A percentile compares a stretch with the other conserved stretches of the same genome.
These are phyloP conservation scores for Ulota crispa DNA, from an alignment of 225 moss, liverwort and hornwort species.

Conservation along the genomic window DNA sequence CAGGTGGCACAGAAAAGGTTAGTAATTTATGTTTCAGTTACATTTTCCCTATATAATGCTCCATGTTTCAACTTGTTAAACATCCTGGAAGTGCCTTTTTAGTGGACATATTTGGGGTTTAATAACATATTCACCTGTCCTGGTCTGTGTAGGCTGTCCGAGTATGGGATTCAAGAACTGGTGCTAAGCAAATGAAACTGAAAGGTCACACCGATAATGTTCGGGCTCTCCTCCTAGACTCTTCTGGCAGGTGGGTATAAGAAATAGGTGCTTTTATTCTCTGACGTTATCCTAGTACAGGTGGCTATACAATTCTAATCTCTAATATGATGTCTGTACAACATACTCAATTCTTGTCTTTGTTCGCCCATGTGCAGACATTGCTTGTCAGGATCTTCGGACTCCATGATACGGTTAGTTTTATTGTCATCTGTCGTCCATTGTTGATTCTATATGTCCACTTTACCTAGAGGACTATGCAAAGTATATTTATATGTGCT, in stretches of 20 bases:
- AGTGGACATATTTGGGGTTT: neutral
- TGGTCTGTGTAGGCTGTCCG: slow-evolving; percentile 61
- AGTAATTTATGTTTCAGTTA: neutral
- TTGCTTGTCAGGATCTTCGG: slow-evolving; percentile 92
- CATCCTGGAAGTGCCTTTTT: neutral
- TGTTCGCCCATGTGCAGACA: slow-evolving; percentile 46
- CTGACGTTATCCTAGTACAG: neutral
- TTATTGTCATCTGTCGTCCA: neutral
- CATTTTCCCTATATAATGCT: neutral
- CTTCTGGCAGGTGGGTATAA: slow-evolving; percentile 58
- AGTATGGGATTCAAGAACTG: slow-evolving; percentile 91
- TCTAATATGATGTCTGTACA: neutral
- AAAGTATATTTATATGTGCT: neutral
- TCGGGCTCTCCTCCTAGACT: slow-evolving; percentile 76
- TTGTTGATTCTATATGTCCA: neutral
- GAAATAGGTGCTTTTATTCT: neutral
- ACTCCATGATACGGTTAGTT: slow-evolving; percentile 84
- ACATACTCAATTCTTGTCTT: slow-evolving; percentile 6
- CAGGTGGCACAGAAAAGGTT: slow-evolving; percentile 93
- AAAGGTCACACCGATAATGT: slow-evolving; percentile 92
- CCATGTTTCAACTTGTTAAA: neutral
- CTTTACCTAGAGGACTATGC: neutral
- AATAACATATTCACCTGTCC: neutral
- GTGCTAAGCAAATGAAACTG: slow-evolving; percentile 85
- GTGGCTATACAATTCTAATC: neutral